A percentile compares a stretch with the other conserved stretches of the same genome.
phyloP scores from a whole-genome alignment of 306 rosid species.

The Pterocarpus santalinus region DNA sequence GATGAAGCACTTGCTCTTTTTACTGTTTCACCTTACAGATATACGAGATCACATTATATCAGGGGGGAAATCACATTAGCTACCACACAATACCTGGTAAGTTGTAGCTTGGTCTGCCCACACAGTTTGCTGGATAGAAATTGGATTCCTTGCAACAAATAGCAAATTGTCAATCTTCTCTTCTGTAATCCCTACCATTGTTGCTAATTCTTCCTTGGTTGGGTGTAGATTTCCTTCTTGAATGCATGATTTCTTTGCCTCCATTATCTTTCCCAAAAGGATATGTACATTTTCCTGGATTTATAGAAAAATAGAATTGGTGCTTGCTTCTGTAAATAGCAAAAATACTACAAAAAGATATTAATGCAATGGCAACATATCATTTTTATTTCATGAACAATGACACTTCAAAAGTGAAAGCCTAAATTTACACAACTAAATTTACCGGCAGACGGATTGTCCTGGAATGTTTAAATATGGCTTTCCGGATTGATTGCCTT shows the following conservation, averaged over 20 bases:
- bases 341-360: conserved; percentile 7
- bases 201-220: conserved; percentile 81
- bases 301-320: conserved; percentile 34
- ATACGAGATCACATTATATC: conserved; percentile 15
- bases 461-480: conserved; percentile 81
- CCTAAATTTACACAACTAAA: conserved; percentile 39
- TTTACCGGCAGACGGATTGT: conserved; percentile 86
- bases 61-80: conserved; percentile 34
- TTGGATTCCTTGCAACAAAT: conserved; percentile 73
- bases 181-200: conserved; percentile 69
- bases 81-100: conserved; percentile 72
- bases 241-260: conserved; percentile 74
- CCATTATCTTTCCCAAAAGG: conserved; percentile 74
- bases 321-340: conserved; percentile 25
- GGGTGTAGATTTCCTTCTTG: conserved; percentile 83
- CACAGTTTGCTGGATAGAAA: conserved; percentile 86
- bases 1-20: conserved; percentile 11
- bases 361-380: neutral
- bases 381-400: conserved; percentile 29
- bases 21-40: neutral
- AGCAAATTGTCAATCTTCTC: conserved; percentile 71
- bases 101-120: conserved; percentile 88
- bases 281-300: conserved; percentile 80
- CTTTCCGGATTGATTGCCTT: conserved; percentile 76
- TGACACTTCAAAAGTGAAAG: conserved; percentile 28